Percentiles rank a stretch among this genome's conserved stretches.
Conservation (phyloP, 1,284 basidiomycete genomes). For the Phylloboletellus chloephorus region DNA sequence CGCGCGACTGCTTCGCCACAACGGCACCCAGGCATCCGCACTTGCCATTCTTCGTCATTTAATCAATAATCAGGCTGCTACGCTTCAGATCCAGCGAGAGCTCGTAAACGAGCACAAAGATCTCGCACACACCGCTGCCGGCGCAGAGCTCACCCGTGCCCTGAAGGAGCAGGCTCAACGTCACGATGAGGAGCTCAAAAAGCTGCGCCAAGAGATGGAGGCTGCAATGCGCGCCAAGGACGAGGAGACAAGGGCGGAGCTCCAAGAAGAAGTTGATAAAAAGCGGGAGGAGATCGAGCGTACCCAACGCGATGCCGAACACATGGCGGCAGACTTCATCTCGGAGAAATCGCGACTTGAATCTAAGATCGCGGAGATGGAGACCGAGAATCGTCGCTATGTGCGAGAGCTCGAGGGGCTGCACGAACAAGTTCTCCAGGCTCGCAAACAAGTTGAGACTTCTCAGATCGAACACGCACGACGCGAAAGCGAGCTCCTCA, state of each 20-base stretch:
- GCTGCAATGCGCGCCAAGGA: slow-evolving; percentile 35
- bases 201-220: slow-evolving; percentile 36
- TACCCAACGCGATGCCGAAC: slow-evolving; percentile 26
- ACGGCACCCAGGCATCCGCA: slow-evolving; percentile 28
- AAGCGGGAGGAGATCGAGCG: slow-evolving; percentile 32
- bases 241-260: slow-evolving; percentile 35
- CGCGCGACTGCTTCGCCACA: slow-evolving; percentile 35
- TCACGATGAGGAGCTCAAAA: slow-evolving; percentile 34
- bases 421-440: slow-evolving; percentile 28
- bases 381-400: slow-evolving; percentile 22
- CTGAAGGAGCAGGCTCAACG: slow-evolving; percentile 33
- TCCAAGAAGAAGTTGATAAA: slow-evolving; percentile 35
- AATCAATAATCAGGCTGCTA: slow-evolving; percentile 28
- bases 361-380: slow-evolving; percentile 26
- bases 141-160: slow-evolving; percentile 36
- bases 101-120: slow-evolving; percentile 37
- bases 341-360: slow-evolving; percentile 33
- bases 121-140: slow-evolving; percentile 38
- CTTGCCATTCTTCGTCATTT: slow-evolving; percentile 31
- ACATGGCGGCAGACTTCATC: slow-evolving; percentile 31
- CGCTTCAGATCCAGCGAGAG: slow-evolving; percentile 40
- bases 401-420: slow-evolving; percentile 21
- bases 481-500: slow-evolving; percentile 26
- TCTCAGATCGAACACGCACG: slow-evolving; percentile 28
- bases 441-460: slow-evolving; percentile 27